Percentiles rank a stretch among this genome's conserved stretches.
These are phyloP conservation scores for Pythium periplocum DNA, from an alignment of 352 stramenopile species.

Conservation along the genomic window DNA sequence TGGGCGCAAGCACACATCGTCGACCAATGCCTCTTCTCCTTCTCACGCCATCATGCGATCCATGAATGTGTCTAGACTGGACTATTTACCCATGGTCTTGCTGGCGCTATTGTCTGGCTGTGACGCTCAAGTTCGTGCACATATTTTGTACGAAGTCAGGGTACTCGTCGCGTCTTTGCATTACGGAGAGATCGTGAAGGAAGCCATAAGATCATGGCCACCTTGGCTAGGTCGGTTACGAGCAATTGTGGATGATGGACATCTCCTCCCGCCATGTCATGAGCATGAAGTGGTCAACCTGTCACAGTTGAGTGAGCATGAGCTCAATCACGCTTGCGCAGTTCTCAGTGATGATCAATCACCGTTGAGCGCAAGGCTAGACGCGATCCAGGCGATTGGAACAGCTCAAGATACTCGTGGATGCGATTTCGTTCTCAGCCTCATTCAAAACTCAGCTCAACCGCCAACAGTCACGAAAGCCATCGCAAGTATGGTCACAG, in stretches of 20 bases:
- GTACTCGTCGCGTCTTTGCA: constrained; percentile 33
- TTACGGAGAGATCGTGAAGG: constrained; percentile 46
- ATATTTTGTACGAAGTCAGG: constrained; percentile 51
- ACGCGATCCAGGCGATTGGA: constrained; percentile 54
- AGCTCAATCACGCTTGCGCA: constrained; percentile 49
- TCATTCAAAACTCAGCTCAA: constrained; percentile 44
- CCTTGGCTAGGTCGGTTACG: constrained; percentile 52
- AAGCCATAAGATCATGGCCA: constrained; percentile 71
- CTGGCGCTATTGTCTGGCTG: constrained; percentile 39
- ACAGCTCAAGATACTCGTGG: constrained; percentile 28
- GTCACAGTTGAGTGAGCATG: constrained; percentile 19
- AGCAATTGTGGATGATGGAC: constrained; percentile 14
- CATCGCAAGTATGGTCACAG: constrained; percentile 44
- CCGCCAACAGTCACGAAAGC: constrained; percentile 33
- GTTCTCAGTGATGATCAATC: constrained; percentile 48
- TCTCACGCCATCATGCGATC: constrained; percentile 13
- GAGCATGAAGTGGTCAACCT: too few relatives aligned
- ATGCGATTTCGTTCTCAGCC: constrained; percentile 52
- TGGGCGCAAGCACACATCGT: constrained; percentile 29
- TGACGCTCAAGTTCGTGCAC: constrained; percentile 45
- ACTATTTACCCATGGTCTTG: constrained; percentile 52
- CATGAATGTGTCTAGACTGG: constrained; percentile 44
- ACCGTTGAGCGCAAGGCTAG: constrained; percentile 33
- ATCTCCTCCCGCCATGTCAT: too few relatives aligned
- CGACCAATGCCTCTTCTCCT: background rate